Percentiles rank a stretch among this genome's conserved stretches.
These are phyloP conservation scores for Hevea brasiliensis DNA, from an alignment of 345 rosid genomes.

Conservation along the genomic window DNA sequence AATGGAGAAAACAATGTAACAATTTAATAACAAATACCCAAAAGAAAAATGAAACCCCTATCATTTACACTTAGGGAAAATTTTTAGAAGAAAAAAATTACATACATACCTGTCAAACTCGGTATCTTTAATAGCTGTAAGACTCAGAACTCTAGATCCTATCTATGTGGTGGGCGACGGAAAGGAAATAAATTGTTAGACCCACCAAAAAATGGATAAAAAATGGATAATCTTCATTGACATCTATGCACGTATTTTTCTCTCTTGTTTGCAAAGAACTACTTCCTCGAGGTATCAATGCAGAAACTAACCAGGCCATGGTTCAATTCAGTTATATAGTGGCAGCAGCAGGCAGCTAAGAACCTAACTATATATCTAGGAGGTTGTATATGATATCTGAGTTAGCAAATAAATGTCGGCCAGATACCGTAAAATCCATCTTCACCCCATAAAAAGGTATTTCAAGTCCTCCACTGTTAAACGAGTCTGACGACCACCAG, in stretches of 20 bases:
- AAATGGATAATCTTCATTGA: constrained; percentile 8
- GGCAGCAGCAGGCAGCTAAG: constrained; percentile 15
- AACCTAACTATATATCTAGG: not conserved
- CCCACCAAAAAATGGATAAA: constrained; percentile 2
- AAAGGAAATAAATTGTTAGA: constrained; percentile 15
- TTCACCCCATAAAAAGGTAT: constrained; percentile 82
- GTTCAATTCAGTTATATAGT: constrained; percentile 1
- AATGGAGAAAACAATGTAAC: not conserved
- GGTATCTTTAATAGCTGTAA: constrained; percentile 11
- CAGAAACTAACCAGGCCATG: not conserved
- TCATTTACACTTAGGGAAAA: constrained; percentile 19
- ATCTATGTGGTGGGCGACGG: constrained; percentile 2
- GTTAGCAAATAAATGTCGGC: constrained; percentile 26
- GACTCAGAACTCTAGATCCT: constrained; percentile 12
- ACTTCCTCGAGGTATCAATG: not conserved
- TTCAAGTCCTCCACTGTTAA: constrained; percentile 82
- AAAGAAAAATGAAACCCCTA: constrained; percentile 4
- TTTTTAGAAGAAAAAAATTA: not conserved
- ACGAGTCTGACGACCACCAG: constrained; percentile 67
- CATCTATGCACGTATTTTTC: constrained; percentile 6
- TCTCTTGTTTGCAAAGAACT: not conserved
- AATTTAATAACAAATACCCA: not conserved
- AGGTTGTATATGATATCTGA: constrained; percentile 22
- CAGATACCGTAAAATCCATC: not conserved
- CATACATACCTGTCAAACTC: constrained; percentile 3